phyloP scores from a whole-genome alignment of 2,329 filamentous ascomycete species.

The Tolypocladium ovalisporum region DNA sequence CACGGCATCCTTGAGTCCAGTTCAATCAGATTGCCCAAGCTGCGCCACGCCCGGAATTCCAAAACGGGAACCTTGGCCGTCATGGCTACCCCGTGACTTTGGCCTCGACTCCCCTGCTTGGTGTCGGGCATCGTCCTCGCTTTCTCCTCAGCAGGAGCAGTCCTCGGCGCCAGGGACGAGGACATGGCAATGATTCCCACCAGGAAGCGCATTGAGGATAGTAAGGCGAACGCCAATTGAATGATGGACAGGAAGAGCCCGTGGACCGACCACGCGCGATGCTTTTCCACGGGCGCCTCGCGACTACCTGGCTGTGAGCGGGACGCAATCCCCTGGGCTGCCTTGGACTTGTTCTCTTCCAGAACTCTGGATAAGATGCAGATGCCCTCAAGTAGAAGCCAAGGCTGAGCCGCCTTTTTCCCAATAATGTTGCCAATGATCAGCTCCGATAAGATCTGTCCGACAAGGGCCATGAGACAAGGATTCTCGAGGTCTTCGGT shows the following conservation, averaged over 20 bases:
- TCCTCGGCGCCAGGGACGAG: constrained; percentile 52
- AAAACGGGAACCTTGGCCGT: constrained; percentile 52
- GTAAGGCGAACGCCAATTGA: constrained; percentile 42
- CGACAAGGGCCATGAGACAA: constrained; percentile 72
- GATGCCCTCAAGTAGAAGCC: constrained; percentile 78
- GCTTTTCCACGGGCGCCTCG: constrained; percentile 5
- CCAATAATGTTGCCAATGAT: constrained; percentile 75
- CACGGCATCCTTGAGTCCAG: constrained; percentile 80
- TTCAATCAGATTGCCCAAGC: constrained; percentile 61
- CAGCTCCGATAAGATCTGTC: constrained; percentile 81
- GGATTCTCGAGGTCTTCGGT: constrained; percentile 87
- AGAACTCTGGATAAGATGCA: constrained; percentile 52
- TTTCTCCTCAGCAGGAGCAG: constrained; percentile 6
- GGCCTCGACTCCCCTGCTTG: neutral
- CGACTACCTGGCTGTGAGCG: constrained; percentile 1
- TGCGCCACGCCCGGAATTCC: constrained; percentile 67
- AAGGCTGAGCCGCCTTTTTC: constrained; percentile 73
- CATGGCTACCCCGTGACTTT: constrained; percentile 6
- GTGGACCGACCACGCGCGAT: constrained; percentile 27
- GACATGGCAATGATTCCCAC: constrained; percentile 55
- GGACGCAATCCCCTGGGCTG: constrained; percentile 7
- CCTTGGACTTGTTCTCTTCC: constrained; percentile 16
- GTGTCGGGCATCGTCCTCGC: neutral
- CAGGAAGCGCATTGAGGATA: constrained; percentile 55
- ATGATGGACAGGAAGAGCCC: constrained; percentile 44